These are phyloP conservation scores for Talaromyces ruber DNA, from an alignment of 495 filamentous ascomycete genomes.

Conservation along the genomic window DNA sequence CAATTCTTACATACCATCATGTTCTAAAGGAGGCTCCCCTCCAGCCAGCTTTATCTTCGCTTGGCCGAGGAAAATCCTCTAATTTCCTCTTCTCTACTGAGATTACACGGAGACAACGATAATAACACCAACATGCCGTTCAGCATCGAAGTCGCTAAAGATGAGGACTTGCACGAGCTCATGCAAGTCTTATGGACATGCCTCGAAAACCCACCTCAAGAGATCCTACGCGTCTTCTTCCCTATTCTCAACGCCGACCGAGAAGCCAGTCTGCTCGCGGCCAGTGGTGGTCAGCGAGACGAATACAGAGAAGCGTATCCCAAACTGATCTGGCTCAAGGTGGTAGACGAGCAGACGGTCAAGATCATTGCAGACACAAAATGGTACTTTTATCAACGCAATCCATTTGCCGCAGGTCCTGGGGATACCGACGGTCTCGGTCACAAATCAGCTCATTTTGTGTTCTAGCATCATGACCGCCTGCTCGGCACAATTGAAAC, in stretches of 20 bases:
- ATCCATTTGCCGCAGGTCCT: constrained; percentile 9
- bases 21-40: too few species aligned
- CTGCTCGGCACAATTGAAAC: constrained; percentile 38
- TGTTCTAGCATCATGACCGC: constrained; percentile 32
- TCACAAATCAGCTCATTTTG: constrained; percentile 28
- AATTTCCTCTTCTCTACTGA: too few species aligned
- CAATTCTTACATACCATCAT: too few species aligned
- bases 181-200: not conserved
- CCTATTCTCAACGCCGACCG: constrained; percentile 3
- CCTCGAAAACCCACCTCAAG: not conserved
- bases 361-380: constrained; percentile 16
- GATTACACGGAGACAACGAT: too few species aligned
- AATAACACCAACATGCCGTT: not conserved
- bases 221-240: constrained; percentile 3
- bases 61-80: too few species aligned
- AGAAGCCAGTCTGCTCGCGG: constrained; percentile 3
- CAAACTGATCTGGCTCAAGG: constrained; percentile 12
- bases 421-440: constrained; percentile 5
- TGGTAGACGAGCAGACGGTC: constrained; percentile 5
- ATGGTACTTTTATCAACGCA: constrained; percentile 19
- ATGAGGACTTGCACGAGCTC: not conserved
- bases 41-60: too few species aligned
- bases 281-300: not conserved
- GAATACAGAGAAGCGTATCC: constrained; percentile 5
- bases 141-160: not conserved